Percentiles rank a stretch among this genome's conserved stretches.
phyloP scores from a whole-genome alignment of 495 filamentous ascomycete genomes.

The Cercophora newfieldiana region DNA sequence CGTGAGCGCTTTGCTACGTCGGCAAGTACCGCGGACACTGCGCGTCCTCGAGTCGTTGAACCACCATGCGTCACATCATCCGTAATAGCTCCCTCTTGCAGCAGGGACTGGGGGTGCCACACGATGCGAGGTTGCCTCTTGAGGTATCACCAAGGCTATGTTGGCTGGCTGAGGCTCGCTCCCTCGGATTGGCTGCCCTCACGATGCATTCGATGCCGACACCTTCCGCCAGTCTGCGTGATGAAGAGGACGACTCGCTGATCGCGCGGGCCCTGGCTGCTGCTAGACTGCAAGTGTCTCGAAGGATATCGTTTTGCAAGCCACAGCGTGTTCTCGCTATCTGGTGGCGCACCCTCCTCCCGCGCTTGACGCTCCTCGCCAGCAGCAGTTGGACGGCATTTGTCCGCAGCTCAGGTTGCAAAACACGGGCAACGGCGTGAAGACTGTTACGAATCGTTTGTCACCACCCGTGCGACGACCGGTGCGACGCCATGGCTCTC shows the following conservation, averaged over 20 bases:
- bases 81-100: conserved; percentile 4
- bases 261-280: background rate
- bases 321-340: background rate
- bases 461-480: conserved; percentile 8
- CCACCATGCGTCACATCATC: conserved; percentile 10
- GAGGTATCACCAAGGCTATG: conserved; percentile 19
- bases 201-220: background rate
- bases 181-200: conserved; percentile 11
- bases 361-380: background rate
- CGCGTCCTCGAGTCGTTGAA: background rate
- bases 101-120: conserved; percentile 16
- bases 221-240: background rate
- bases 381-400: conserved; percentile 2
- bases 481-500: background rate
- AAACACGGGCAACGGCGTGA: conserved; percentile 15
- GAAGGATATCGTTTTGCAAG: conserved; percentile 1
- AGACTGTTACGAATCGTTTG: conserved; percentile 13
- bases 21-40: background rate
- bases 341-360: conserved; percentile 3
- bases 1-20: background rate
- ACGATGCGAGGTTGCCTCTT: conserved; percentile 20
- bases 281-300: conserved; percentile 3
- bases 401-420: conserved; percentile 8
- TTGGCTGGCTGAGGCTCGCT: conserved; percentile 19
- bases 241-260: background rate